Percentiles rank a stretch among this genome's conserved stretches.
phyloP scores from a whole-genome alignment of 495 filamentous ascomycete genomes.

The Durotheca rogersii region DNA sequence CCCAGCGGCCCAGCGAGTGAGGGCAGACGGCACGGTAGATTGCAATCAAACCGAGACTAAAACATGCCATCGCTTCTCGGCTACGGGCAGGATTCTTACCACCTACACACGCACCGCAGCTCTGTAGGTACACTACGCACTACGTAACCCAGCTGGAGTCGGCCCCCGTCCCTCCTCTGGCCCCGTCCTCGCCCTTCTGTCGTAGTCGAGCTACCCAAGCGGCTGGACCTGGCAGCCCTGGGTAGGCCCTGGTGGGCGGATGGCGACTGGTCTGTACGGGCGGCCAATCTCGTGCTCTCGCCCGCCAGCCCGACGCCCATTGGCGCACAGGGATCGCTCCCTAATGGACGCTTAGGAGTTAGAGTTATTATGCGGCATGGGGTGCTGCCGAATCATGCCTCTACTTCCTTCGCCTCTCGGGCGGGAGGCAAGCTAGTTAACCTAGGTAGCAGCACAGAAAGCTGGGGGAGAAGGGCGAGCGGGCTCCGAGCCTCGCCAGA shows the following conservation, averaged over 20 bases:
- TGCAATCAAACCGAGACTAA: neutral
- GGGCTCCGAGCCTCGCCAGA: conserved; percentile 7
- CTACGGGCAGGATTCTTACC: neutral
- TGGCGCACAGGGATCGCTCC: conserved; percentile 7
- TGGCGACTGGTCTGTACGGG: conserved; percentile 17
- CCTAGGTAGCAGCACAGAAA: conserved; percentile 3
- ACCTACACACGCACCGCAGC: neutral
- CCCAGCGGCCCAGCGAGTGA: too few species aligned
- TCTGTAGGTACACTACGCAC: neutral
- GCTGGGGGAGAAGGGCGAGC: conserved; percentile 17
- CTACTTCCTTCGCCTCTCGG: conserved; percentile 14
- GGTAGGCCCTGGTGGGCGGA: conserved; percentile 12
- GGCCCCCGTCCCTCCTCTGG: conserved; percentile 9
- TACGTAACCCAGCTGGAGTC: conserved; percentile 5
- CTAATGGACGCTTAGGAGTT: conserved; percentile 20
- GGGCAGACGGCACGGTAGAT: neutral
- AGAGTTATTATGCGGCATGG: conserved; percentile 23
- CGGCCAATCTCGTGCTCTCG: conserved; percentile 23
- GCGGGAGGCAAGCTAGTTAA: too few species aligned
- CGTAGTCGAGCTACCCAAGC: conserved; percentile 6
- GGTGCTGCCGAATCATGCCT: conserved; percentile 7
- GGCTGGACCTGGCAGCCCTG: conserved; percentile 13
- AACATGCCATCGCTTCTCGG: neutral
- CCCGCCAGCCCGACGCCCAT: conserved; percentile 4
- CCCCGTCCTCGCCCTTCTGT: conserved; percentile 13